phyloP scores from a whole-genome alignment of 768 basidiomycete species.

The Tricholoma sp. region DNA sequence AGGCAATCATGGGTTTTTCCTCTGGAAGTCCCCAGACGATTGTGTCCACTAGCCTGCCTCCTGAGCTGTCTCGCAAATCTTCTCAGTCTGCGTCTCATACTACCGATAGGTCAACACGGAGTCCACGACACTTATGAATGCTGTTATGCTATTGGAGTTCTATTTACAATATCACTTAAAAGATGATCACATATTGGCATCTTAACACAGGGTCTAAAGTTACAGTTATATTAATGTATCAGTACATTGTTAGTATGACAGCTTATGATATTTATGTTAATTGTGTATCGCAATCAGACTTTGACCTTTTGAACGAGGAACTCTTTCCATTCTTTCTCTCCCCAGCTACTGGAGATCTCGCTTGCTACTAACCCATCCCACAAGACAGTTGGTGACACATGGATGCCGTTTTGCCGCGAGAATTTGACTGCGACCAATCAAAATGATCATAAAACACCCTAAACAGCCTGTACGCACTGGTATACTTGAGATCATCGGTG shows the following conservation, averaged over 20 bases:
- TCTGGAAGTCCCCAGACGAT: conserved; percentile 35
- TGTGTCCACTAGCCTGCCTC: conserved; percentile 11
- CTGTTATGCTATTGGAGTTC: background rate
- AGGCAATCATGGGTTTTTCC: conserved; percentile 46
- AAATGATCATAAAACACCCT: background rate
- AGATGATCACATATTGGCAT: background rate
- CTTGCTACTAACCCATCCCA: conserved; percentile 72
- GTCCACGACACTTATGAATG: background rate
- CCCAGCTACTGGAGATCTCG: conserved; percentile 81
- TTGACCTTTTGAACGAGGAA: conserved; percentile 61
- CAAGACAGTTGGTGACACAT: conserved; percentile 81
- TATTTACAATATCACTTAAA: background rate
- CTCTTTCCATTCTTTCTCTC: conserved; percentile 71
- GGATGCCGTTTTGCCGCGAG: conserved; percentile 85
- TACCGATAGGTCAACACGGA: conserved; percentile 7
- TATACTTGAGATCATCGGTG: conserved; percentile 85
- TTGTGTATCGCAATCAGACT: conserved; percentile 23
- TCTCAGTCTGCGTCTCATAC: background rate
- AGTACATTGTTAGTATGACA: background rate
- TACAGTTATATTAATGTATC: background rate
- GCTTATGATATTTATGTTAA: background rate
- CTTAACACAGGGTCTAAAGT: background rate
- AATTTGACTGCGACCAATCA: conserved; percentile 63
- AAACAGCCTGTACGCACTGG: conserved; percentile 45
- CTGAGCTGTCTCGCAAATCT: background rate